Evolutionary conservation across 2,329 filamentous ascomycete species (phyloP).

Genomic region (Ophioceras dolichostomum): DNA sequence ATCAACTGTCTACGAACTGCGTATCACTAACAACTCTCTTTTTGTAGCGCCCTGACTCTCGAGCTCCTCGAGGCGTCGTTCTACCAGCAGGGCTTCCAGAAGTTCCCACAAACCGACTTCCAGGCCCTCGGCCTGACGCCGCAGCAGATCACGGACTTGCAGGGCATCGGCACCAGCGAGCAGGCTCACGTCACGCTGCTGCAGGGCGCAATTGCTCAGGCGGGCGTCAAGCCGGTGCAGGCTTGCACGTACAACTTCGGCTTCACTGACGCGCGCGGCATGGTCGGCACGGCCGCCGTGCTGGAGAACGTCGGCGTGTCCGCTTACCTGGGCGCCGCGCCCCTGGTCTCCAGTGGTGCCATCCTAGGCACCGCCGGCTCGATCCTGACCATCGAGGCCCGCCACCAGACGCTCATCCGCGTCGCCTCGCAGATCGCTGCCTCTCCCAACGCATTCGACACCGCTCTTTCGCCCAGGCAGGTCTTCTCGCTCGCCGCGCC

Average conservation of each 20-base stretch:
- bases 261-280: constrained; percentile 50
- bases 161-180: constrained; percentile 51
- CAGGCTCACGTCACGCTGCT: constrained; percentile 47
- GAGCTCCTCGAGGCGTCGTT: constrained; percentile 65
- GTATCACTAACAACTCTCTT: constrained; percentile 9
- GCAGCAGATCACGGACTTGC: constrained; percentile 44
- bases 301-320: constrained; percentile 64
- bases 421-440: constrained; percentile 42
- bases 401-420: constrained; percentile 64
- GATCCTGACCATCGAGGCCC: constrained; percentile 61
- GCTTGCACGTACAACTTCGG: constrained; percentile 63
- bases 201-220: constrained; percentile 46
- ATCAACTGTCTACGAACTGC: too few species aligned
- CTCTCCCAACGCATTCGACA: constrained; percentile 59
- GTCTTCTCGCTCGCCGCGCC: constrained; percentile 63
- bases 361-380: constrained; percentile 55
- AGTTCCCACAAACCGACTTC: constrained; percentile 55
- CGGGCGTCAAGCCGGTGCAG: constrained; percentile 52
- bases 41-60: constrained; percentile 51
- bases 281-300: constrained; percentile 57
- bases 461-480: constrained; percentile 52
- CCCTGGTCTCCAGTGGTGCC: constrained; percentile 44
- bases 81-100: constrained; percentile 58
- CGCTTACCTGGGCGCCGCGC: constrained; percentile 61
- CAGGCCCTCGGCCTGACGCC: constrained; percentile 44